These are phyloP conservation scores for Parascedosporium putredinis DNA, from an alignment of 2,329 filamentous ascomycete species.

Conservation along the genomic window DNA sequence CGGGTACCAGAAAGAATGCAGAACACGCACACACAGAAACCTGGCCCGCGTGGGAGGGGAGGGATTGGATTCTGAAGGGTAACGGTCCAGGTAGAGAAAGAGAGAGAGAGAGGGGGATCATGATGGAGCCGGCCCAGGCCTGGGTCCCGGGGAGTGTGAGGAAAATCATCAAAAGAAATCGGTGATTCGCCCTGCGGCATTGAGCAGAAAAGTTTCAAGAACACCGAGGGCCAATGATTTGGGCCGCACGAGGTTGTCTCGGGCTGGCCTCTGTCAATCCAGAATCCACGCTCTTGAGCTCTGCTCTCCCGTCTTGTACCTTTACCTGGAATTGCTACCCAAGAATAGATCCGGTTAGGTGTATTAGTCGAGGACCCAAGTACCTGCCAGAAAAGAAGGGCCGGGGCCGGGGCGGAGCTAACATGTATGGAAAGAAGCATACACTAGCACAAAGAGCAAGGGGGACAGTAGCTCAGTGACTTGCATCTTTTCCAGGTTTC, in stretches of 20 bases:
- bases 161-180: conserved; percentile 1
- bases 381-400: too few relatives aligned
- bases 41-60: background rate
- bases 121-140: background rate
- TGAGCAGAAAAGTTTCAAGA: conserved; percentile 2
- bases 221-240: background rate
- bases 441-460: too few relatives aligned
- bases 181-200: background rate
- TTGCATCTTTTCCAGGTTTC: too few relatives aligned
- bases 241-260: background rate
- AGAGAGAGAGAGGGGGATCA: background rate
- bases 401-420: too few relatives aligned
- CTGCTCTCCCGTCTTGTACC: background rate
- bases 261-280: background rate
- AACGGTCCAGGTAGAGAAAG: background rate
- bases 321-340: background rate
- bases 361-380: too few relatives aligned
- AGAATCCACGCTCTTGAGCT: background rate
- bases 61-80: too few relatives aligned
- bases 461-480: too few relatives aligned
- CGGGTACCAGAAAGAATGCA: background rate
- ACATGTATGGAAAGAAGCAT: too few relatives aligned
- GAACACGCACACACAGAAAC: background rate
- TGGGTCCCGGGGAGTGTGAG: background rate
- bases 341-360: too few relatives aligned